phyloP scores from a whole-genome alignment of 2,329 filamentous ascomycete genomes.

The Scytalidium sp. region DNA sequence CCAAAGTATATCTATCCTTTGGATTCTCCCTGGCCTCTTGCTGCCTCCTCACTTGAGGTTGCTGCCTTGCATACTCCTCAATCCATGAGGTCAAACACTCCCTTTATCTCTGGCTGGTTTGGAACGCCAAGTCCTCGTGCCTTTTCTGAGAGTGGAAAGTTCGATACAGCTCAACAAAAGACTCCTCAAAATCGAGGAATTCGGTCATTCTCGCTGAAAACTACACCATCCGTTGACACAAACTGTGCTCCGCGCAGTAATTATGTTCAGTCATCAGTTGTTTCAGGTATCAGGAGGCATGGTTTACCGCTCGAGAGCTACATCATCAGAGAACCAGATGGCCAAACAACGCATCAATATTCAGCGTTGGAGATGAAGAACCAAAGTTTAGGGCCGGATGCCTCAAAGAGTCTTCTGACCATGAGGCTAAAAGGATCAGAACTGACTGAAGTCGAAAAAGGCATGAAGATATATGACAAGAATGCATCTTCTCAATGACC shows the following conservation, averaged over 20 bases:
- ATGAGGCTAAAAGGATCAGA: no score
- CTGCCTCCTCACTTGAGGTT: not conserved
- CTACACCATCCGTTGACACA: not conserved
- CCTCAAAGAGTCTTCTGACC: no score
- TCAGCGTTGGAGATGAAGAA: no score
- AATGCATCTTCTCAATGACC: no score
- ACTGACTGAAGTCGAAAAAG: no score
- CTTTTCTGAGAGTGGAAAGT: not conserved
- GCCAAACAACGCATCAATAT: no score
- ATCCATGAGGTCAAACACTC: not conserved
- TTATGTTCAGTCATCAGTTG: no score
- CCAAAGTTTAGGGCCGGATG: no score
- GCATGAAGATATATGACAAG: no score
- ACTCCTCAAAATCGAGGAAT: not conserved
- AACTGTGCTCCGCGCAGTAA: not conserved
- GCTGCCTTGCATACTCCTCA: not conserved
- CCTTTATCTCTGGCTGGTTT: not conserved
- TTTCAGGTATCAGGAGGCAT: no score
- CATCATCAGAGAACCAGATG: no score
- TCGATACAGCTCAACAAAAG: not conserved
- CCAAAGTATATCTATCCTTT: conserved; percentile 1
- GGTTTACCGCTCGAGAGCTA: no score
- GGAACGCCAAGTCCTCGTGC: not conserved
- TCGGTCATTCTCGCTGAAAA: not conserved
- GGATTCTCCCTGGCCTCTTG: conserved; percentile 11